Evolutionary conservation across 495 filamentous ascomycete genomes (phyloP).

Genomic region (Aspergillus nidulans): DNA sequence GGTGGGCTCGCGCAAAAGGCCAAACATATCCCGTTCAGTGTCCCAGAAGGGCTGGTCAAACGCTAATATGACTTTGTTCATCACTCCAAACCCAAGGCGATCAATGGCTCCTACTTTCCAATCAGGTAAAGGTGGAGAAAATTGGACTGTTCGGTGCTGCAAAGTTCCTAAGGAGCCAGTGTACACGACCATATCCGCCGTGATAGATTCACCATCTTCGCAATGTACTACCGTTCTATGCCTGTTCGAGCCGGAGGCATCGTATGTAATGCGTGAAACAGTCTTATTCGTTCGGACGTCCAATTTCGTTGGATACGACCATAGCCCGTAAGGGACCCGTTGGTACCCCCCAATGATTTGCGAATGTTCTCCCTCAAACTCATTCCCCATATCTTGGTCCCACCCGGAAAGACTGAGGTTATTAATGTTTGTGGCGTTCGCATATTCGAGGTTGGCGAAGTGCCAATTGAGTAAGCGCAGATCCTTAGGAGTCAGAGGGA

Average conservation of each 20-base stretch:
- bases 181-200: conserved; percentile 81
- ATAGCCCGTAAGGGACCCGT: conserved; percentile 79
- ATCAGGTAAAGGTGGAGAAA: conserved; percentile 76
- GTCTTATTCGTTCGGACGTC: conserved; percentile 68
- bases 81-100: conserved; percentile 85
- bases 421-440: conserved; percentile 83
- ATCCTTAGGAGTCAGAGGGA: conserved; percentile 80
- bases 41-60: conserved; percentile 94
- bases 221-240: conserved; percentile 61
- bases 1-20: conserved; percentile 72
- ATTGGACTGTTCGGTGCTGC: conserved; percentile 69
- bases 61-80: conserved; percentile 94
- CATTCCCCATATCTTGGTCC: conserved; percentile 96
- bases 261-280: conserved; percentile 68
- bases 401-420: conserved; percentile 86
- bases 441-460: conserved; percentile 95
- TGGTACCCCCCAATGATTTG: conserved; percentile 92
- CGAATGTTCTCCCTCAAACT: conserved; percentile 91
- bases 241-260: conserved; percentile 33
- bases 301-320: conserved; percentile 69
- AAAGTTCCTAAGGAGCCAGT: conserved; percentile 88
- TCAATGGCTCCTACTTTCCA: conserved; percentile 80
- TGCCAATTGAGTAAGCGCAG: conserved; percentile 96
- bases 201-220: conserved; percentile 69
- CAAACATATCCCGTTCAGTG: conserved; percentile 86